Conservation (phyloP, 2,329 filamentous ascomycete genomes). For the Lomentospora prolificans region DNA sequence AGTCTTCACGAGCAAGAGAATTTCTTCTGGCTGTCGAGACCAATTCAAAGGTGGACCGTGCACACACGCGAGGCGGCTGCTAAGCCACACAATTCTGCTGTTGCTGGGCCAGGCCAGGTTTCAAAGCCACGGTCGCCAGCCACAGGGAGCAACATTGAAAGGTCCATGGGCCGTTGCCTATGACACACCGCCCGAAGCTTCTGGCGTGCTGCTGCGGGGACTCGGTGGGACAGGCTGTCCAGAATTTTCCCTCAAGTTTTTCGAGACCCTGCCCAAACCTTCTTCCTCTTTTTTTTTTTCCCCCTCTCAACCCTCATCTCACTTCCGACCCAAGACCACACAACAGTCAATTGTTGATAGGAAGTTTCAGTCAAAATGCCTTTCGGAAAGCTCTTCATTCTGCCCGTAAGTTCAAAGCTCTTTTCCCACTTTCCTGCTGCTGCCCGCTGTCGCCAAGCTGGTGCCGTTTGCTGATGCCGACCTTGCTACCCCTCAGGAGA, state of each 20-base stretch:
- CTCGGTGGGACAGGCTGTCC: slow-evolving; percentile 6
- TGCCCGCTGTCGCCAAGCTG: not conserved
- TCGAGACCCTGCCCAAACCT: not conserved
- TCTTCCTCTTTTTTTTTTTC: slow-evolving; percentile 7
- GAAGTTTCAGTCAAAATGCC: slow-evolving; percentile 53
- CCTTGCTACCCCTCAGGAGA: slow-evolving; percentile 48
- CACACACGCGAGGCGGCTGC: not conserved
- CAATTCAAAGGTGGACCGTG: not conserved
- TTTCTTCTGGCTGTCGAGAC: not conserved
- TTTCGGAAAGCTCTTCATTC: slow-evolving; percentile 96
- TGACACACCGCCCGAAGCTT: not conserved
- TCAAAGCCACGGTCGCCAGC: not conserved
- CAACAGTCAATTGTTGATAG: slow-evolving; percentile 8
- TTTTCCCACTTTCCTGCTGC: slow-evolving; percentile 13
- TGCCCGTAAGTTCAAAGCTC: slow-evolving; percentile 47
- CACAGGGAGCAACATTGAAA: not conserved
- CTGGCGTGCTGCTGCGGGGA: not conserved
- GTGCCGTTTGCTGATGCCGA: slow-evolving; percentile 23
- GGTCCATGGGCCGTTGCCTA: not conserved
- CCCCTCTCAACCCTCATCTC: slow-evolving; percentile 17
- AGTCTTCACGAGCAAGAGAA: not conserved
- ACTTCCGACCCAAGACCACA: slow-evolving; percentile 12
- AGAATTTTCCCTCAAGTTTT: slow-evolving; percentile 5
- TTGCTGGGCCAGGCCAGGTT: not conserved
- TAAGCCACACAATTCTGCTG: not conserved